Evolutionary conservation across 1,139 yeast species (phyloP).

Genomic region (Geotrichum klebahnii): DNA sequence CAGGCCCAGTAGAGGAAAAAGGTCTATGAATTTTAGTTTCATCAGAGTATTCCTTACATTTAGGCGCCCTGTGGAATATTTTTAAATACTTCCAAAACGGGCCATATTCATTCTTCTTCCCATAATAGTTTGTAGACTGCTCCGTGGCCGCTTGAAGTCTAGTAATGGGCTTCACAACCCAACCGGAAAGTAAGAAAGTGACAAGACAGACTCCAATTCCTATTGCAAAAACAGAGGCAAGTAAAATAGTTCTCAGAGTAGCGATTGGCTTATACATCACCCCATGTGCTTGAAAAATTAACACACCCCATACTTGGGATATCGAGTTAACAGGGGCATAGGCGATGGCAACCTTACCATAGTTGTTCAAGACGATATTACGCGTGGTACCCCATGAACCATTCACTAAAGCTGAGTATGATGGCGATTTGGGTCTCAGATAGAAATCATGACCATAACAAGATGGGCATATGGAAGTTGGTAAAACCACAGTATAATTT

Average conservation of each 20-base stretch:
- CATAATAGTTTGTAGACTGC: conserved; percentile 38
- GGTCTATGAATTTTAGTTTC: background rate
- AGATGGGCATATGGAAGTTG: conserved; percentile 18
- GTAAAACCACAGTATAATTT: conserved; percentile 28
- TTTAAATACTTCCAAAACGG: conserved; percentile 3
- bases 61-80: background rate
- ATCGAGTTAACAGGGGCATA: conserved; percentile 53
- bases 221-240: conserved; percentile 75
- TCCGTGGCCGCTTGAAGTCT: conserved; percentile 84
- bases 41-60: conserved; percentile 3
- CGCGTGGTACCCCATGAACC: conserved; percentile 51
- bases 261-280: conserved; percentile 63
- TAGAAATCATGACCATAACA: conserved; percentile 27
- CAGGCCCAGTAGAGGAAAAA: conserved; percentile 14
- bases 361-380: conserved; percentile 41
- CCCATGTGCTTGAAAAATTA: conserved; percentile 59
- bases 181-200: conserved; percentile 79
- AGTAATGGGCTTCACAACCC: conserved; percentile 82
- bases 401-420: conserved; percentile 38
- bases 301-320: conserved; percentile 61
- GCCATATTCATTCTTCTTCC: background rate
- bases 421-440: conserved; percentile 22
- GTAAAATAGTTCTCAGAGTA: conserved; percentile 61
- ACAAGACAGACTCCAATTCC: conserved; percentile 72
- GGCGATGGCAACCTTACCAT: conserved; percentile 62